Percentiles rank a stretch among this genome's conserved stretches.
These are phyloP conservation scores for Sugiyamaella valdiviana DNA, from an alignment of 805 yeast species.

Conservation along the genomic window DNA sequence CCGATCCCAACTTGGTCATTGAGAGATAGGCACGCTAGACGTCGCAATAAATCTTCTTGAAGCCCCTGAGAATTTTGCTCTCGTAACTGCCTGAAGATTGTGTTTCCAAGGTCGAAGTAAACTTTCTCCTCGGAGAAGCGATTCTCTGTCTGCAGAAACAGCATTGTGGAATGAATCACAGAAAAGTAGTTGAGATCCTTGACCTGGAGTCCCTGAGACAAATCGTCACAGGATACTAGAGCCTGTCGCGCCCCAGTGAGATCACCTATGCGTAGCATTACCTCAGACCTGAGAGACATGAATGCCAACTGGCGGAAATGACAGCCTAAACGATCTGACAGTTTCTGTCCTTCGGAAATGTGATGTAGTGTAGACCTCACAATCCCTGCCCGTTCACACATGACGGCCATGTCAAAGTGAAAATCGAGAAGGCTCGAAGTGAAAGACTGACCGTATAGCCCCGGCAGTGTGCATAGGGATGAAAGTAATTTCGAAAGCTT, in stretches of 20 bases:
- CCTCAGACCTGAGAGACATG: constrained; percentile 12
- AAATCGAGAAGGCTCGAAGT: constrained; percentile 8
- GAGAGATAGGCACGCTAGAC: neutral
- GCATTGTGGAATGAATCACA: constrained; percentile 12
- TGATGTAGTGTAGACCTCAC: constrained; percentile 12
- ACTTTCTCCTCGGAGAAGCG: constrained; percentile 14
- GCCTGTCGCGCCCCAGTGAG: constrained; percentile 8
- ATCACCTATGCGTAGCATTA: constrained; percentile 13
- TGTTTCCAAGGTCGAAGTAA: constrained; percentile 16
- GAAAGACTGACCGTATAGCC: neutral
- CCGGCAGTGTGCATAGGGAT: neutral
- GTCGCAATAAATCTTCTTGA: neutral
- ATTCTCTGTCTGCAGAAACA: constrained; percentile 13
- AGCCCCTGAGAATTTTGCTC: neutral
- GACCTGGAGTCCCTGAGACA: constrained; percentile 3
- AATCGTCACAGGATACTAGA: constrained; percentile 14
- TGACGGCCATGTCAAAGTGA: constrained; percentile 8
- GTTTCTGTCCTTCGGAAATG: constrained; percentile 14
- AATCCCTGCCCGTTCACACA: constrained; percentile 15
- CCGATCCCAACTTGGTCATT: neutral
- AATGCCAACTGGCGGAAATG: constrained; percentile 3
- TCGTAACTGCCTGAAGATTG: constrained; percentile 5
- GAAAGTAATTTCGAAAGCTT: neutral
- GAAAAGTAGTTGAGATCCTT: constrained; percentile 12
- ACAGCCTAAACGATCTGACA: constrained; percentile 9